Percentiles rank a stretch among this genome's conserved stretches.
Evolutionary conservation across 371 early-diverging fungal species (phyloP).

Genomic region (Haplosporangium sp.): DNA sequence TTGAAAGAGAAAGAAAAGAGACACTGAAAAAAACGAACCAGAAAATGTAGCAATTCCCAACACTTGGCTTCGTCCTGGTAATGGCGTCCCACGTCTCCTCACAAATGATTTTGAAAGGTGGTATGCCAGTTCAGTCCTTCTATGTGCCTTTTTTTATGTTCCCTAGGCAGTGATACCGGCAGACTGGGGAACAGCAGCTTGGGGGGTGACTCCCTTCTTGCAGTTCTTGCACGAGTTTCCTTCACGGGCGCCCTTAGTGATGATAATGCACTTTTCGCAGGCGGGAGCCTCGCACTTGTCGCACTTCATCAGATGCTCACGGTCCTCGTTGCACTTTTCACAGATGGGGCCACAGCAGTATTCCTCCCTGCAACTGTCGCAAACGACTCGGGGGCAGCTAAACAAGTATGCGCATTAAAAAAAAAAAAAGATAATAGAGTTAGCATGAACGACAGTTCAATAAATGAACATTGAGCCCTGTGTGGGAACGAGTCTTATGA

Average conservation of each 20-base stretch:
- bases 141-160: too few species aligned
- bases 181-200: too few species aligned
- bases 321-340: conserved; percentile 41
- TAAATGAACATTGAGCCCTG: not conserved
- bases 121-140: too few species aligned
- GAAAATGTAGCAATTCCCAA: too few species aligned
- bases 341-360: conserved; percentile 55
- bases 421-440: not conserved
- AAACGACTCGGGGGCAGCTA: conserved; percentile 51
- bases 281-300: conserved; percentile 45
- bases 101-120: too few species aligned
- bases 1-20: too few species aligned
- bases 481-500: not conserved
- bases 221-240: conserved; percentile 40
- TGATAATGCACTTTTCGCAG: conserved; percentile 47
- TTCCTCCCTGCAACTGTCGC: conserved; percentile 51
- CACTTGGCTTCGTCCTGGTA: too few species aligned
- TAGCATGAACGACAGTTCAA: not conserved
- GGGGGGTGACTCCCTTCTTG: conserved; percentile 4
- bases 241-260: conserved; percentile 49
- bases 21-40: too few species aligned
- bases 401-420: not conserved
- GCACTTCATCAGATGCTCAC: conserved; percentile 45
- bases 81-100: too few species aligned
- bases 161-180: too few species aligned